Evolutionary conservation across 1,284 basidiomycete genomes (phyloP), one percentile per base, ranked within the genome.

Genomic region (Fomitopsis betulina): DNA sequence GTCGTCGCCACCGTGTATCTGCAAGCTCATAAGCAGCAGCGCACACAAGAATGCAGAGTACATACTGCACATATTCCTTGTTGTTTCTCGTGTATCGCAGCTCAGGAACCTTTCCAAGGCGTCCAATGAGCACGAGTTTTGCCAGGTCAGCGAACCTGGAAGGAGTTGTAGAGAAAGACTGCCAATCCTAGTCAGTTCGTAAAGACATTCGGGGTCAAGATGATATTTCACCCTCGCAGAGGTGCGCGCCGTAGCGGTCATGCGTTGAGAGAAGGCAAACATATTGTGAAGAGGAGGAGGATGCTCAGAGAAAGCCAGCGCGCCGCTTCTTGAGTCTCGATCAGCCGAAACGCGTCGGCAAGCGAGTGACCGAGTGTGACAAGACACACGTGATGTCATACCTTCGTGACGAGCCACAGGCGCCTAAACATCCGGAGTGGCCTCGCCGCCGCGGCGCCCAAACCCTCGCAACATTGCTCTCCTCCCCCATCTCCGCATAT

Each of bases 51-150:
- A 10, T 13, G 51, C 21, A 35, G 47, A 10, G 19, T 15, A 25
- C 87, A 60, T 66, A 92, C 89, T 79, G 71, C 40, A 91, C 76
- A 62, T 85, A 94, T 80, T 93, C 89, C 68, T 85, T 87, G 62
- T 91, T 86, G 58, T 76, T 84, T 73, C 82, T 89, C 1, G 89
- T 87, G 45, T 74, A 75, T 55, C 84, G 83, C 39, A 83, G 68
- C 68, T 91, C 88, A 47, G 92, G 89, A 52, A 89, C 86, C 66
- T 69, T 85, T 27, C 81, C 83, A 50, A 94, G 73, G 54, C 83
- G 82, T 42, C 92, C 92, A 66, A 94, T 76, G 60, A 94, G 84
- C 27, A 80, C 80, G 58, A 94, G 79, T 72, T 87, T 91, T 21
- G 91, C 81, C 52, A 94, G 66, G 70, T 91, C 87, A 54, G 77